Base-by-base conservation (phyloP, 345 rosid species). In the Salix exigua region DNA sequence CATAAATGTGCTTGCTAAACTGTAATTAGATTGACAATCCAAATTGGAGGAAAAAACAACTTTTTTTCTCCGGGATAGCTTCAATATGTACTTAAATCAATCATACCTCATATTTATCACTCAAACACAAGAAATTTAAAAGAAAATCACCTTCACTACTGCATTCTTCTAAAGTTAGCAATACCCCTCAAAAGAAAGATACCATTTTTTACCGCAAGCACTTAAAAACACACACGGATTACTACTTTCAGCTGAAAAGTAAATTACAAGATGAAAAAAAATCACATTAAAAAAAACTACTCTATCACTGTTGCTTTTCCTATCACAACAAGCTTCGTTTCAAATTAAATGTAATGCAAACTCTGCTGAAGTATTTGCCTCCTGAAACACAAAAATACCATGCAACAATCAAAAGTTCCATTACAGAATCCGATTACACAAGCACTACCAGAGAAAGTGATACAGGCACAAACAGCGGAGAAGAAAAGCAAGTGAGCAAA, bases 301-400 rank as follows among this genome's bases (percentile, higher is more conserved):
- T 46, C 28, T 51, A 13, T 50, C 7, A 13, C 14, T 31, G 21
- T 7, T 53, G 7, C 10, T 23, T 60, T 37, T 40, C 79, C 60
- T 25, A 72, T 19, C 44, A 81, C 30, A 69, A 38, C 33, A 61
- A 65, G 28, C 35, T 68, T 51, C 51, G 62, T 28, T 61, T 46
- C 70, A 75, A 66, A 80, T 58, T 28, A 8, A n/a, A 55, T 8
- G 35, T 26, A 26, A 77, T 33, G 51, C 28, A 68, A 42, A 53
- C 21, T 35, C 67, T 33, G 7, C 16, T n/a, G 9, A 18, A 63
- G 19, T 23, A 44, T 19, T 64, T 46, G 10, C 70, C 69, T 64
- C 50, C 35, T 53, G 35, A 28, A 35, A 66, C 53, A 67, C 19
- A 53, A 16, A 28, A 70, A 61, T 62, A 14, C 6, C 70, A 23